Conservation (phyloP, 768 basidiomycete species). For the Mycena galopus region DNA sequence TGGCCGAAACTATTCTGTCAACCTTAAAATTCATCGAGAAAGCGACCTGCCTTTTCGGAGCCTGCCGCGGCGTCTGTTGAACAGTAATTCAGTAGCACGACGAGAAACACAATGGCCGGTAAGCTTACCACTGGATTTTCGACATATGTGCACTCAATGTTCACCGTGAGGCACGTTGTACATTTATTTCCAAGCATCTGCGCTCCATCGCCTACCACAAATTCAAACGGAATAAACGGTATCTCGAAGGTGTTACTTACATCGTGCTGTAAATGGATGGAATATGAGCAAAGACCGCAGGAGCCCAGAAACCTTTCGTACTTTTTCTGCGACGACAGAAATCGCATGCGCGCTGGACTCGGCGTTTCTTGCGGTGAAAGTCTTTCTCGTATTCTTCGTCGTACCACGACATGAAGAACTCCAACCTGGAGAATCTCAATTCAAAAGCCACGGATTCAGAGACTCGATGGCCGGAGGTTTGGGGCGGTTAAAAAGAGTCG, state of each 20-base stretch:
- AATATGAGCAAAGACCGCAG: background rate
- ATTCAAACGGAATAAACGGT: background rate
- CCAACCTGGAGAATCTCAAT: too few relatives aligned
- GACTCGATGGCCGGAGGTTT: too few relatives aligned
- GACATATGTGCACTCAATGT: background rate
- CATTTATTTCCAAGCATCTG: background rate
- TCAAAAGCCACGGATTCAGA: too few relatives aligned
- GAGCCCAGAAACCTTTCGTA: background rate
- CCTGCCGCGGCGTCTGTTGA: background rate
- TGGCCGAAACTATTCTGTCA: too few relatives aligned
- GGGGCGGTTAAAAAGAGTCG: too few relatives aligned
- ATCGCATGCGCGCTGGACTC: too few relatives aligned
- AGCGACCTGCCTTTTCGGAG: background rate
- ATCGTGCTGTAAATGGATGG: background rate
- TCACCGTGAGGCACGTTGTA: background rate
- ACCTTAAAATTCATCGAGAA: too few relatives aligned
- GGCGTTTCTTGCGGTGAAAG: too few relatives aligned
- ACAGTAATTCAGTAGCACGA: background rate
- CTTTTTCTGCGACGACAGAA: background rate
- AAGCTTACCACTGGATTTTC: background rate
- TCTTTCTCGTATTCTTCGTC: too few relatives aligned
- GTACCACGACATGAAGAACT: too few relatives aligned
- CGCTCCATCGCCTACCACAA: background rate
- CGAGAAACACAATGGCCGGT: background rate
- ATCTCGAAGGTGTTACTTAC: background rate